These are phyloP conservation scores for Termitomyces sp. DNA, from an alignment of 768 basidiomycete genomes.

Conservation along the genomic window DNA sequence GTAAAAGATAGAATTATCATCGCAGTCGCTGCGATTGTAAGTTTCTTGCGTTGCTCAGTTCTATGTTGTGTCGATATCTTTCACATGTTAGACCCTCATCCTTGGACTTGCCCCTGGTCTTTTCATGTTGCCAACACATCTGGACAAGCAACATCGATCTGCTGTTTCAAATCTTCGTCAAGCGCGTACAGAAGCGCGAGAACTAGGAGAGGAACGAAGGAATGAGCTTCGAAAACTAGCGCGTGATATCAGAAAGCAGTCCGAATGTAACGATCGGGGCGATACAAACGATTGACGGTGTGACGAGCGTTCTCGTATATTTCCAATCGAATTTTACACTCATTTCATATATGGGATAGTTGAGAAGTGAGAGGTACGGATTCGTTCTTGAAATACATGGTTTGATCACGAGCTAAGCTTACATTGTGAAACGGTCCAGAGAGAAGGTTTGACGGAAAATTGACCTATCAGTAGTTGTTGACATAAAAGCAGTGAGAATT, in stretches of 20 bases:
- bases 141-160: slow-evolving; percentile 42
- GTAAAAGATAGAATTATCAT: slow-evolving; percentile 52
- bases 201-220: slow-evolving; percentile 52
- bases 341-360: too few species aligned
- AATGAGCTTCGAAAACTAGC: slow-evolving; percentile 48
- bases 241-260: slow-evolving; percentile 26
- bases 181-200: slow-evolving; percentile 54
- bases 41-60: slow-evolving; percentile 14
- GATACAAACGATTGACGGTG: not conserved
- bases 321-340: not conserved
- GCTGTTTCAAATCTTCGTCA: slow-evolving; percentile 58
- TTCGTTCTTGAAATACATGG: too few species aligned
- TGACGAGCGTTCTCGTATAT: not conserved
- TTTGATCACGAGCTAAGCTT: too few species aligned
- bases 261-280: not conserved
- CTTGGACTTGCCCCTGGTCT: slow-evolving; percentile 42
- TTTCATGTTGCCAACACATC: slow-evolving; percentile 28
- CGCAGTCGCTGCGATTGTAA: slow-evolving; percentile 44
- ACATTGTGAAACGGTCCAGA: too few species aligned
- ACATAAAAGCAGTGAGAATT: too few species aligned
- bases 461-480: too few species aligned
- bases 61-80: not conserved
- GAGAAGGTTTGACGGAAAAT: too few species aligned
- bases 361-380: too few species aligned
- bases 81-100: slow-evolving; percentile 34